These are phyloP conservation scores for Thuja plicata DNA, from an alignment of 83 land plant genomes.

Conservation along the genomic window DNA sequence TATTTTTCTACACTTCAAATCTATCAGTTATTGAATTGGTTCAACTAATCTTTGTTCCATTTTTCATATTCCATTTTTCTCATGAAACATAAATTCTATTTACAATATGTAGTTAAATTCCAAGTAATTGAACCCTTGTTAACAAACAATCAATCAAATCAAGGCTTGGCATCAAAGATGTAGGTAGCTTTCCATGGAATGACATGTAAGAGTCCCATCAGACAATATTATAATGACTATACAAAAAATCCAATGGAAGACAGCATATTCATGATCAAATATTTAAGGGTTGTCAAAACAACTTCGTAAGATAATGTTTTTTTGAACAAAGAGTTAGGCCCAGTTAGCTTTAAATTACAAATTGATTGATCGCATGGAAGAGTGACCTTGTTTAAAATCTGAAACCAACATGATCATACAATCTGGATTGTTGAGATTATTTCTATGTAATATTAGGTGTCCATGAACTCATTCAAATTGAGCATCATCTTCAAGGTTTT, in stretches of 20 bases:
- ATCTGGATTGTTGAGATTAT: background rate
- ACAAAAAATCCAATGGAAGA: background rate
- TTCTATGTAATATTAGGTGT: background rate
- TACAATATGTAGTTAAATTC: background rate
- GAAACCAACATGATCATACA: background rate
- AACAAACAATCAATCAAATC: background rate
- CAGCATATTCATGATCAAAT: background rate
- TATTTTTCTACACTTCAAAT: background rate
- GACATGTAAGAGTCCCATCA: background rate
- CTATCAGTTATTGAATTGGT: background rate
- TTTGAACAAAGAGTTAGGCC: no score
- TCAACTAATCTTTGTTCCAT: background rate
- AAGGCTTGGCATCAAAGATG: background rate
- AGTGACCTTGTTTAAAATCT: background rate
- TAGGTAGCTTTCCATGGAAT: background rate
- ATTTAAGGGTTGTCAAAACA: background rate
- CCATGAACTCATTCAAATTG: background rate
- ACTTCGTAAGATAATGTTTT: background rate
- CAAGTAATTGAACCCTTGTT: background rate
- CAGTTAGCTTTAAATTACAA: background rate
- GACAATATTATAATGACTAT: background rate
- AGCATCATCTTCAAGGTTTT: background rate
- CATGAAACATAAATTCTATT: background rate
- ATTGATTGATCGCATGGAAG: background rate
- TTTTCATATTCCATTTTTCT: background rate